Percentiles rank a stretch among this genome's conserved stretches.
Conservation (phyloP, 164 flowering plant genomes). For the Hamamelis virginiana region DNA sequence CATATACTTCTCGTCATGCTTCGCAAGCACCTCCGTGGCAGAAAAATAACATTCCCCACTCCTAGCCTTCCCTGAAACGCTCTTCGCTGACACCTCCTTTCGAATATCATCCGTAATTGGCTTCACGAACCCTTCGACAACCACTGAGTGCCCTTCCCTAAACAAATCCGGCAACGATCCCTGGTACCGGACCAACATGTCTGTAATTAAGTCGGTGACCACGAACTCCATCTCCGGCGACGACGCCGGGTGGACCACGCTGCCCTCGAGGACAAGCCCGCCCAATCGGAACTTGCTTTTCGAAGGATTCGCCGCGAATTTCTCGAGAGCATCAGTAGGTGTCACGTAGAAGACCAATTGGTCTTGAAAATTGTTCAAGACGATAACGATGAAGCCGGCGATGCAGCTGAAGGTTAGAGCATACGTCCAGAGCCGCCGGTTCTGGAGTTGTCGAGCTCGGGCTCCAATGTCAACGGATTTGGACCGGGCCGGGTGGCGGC, state of each 20-base stretch:
- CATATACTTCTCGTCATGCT: conserved; percentile 98
- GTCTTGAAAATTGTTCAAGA: conserved; percentile 72
- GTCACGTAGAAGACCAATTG: conserved; percentile 83
- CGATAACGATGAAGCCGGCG: conserved; percentile 72
- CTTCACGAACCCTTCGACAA: conserved; percentile 79
- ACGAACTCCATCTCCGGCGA: conserved; percentile 80
- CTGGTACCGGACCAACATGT: conserved; percentile 65
- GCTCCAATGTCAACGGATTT: conserved; percentile 66
- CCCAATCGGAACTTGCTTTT: conserved; percentile 74
- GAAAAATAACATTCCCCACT: conserved; percentile 58
- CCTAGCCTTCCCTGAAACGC: conserved; percentile 62
- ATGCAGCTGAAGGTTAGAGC: conserved; percentile 71
- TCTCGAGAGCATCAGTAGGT: conserved; percentile 73
- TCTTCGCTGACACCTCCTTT: conserved; percentile 23
- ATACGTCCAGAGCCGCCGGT: conserved; percentile 86
- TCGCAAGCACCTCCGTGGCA: conserved; percentile 82
- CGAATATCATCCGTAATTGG: conserved; percentile 52
- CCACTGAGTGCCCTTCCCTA: conserved; percentile 89
- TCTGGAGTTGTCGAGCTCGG: conserved; percentile 80
- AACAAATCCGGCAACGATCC: conserved; percentile 88
- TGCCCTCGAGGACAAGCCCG: conserved; percentile 83
- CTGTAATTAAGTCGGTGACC: conserved; percentile 75
- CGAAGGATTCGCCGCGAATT: conserved; percentile 48
- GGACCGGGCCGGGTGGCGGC: conserved; percentile 41
- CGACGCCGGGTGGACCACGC: conserved; percentile 53